These are phyloP conservation scores for Puccinia hordei DNA, from an alignment of 1,284 basidiomycete genomes.

Conservation along the genomic window DNA sequence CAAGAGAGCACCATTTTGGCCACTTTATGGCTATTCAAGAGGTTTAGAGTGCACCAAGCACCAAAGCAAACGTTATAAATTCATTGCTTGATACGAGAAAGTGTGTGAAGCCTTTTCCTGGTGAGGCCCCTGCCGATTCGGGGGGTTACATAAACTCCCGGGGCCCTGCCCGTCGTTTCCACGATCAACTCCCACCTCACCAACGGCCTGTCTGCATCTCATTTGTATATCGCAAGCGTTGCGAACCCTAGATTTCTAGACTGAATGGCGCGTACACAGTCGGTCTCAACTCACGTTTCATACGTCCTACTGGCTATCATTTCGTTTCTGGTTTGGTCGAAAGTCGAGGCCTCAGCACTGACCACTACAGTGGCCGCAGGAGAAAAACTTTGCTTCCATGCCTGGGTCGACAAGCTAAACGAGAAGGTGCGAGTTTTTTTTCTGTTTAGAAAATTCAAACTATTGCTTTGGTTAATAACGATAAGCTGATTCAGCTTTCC, in stretches of 20 bases:
- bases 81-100: too few species aligned
- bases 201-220: too few species aligned
- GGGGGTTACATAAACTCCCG: too few species aligned
- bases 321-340: not conserved
- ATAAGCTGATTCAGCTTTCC: not conserved
- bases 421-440: conserved; percentile 74
- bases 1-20: too few species aligned
- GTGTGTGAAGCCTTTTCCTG: too few species aligned
- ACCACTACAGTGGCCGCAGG: conserved; percentile 83
- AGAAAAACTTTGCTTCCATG: conserved; percentile 89
- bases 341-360: conserved; percentile 67
- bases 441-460: not conserved
- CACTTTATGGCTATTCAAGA: too few species aligned
- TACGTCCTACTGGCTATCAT: conserved; percentile 10
- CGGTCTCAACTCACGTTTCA: conserved; percentile 10
- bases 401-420: conserved; percentile 89
- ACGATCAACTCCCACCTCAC: too few species aligned
- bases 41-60: too few species aligned
- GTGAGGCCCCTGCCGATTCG: too few species aligned
- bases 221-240: not conserved
- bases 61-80: too few species aligned
- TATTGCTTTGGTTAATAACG: not conserved
- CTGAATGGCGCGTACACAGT: not conserved
- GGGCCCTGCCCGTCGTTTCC: too few species aligned
- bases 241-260: not conserved